Percentiles rank a stretch among this genome's conserved stretches.
Conservation (phyloP, 345 rosid genomes). For the Arabidopsis thaliana region TAIR10.1 NC_003076.8:7252001-7252500, state of each 20-base stretch:
- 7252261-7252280: conserved; percentile 25
- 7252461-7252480: background rate
- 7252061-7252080: conserved; percentile 31
- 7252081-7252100: conserved; percentile 12
- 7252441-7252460: background rate
- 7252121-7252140: conserved; percentile 22
- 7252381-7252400: background rate
- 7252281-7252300: background rate
- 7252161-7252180: conserved; percentile 29
- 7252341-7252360: background rate
- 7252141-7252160: conserved; percentile 25
- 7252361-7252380: background rate
- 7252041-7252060: conserved; percentile 35
- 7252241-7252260: background rate
- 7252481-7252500: conserved; percentile 15
- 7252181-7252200: conserved; percentile 24
- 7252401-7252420: background rate
- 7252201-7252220: background rate
- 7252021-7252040: conserved; percentile 27
- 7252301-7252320: conserved; percentile 11
- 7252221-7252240: conserved; percentile 20
- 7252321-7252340: background rate
- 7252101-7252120: conserved; percentile 37
- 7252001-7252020: conserved; percentile 37
- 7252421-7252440: background rate